These are phyloP conservation scores for Ceratocystis alfenasii DNA, from an alignment of 2,329 filamentous ascomycete species.

Conservation along the genomic window DNA sequence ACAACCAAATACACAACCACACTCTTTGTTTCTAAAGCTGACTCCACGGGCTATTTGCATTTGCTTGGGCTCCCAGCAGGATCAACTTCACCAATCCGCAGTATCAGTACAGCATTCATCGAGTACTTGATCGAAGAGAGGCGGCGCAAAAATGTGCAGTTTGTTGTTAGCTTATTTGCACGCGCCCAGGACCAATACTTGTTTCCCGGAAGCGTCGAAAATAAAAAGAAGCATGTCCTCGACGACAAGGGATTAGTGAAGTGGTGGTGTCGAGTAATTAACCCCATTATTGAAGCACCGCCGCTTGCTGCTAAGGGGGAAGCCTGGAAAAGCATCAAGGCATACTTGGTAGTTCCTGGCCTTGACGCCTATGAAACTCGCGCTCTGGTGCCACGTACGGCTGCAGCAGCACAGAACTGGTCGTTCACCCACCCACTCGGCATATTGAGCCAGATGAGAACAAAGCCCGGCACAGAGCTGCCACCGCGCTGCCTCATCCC, in stretches of 20 bases:
- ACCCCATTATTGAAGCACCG: conserved; percentile 53
- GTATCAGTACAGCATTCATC: conserved; percentile 64
- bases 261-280: conserved; percentile 89
- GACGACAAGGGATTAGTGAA: conserved; percentile 81
- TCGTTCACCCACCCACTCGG: conserved; percentile 62
- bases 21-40: conserved; percentile 90
- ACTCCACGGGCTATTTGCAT: conserved; percentile 80
- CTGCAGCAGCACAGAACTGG: conserved; percentile 42
- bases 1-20: conserved; percentile 69
- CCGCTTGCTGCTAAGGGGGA: conserved; percentile 26
- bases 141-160: conserved; percentile 50
- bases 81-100: conserved; percentile 60
- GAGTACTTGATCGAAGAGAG: conserved; percentile 58
- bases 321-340: conserved; percentile 45
- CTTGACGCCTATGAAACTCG: conserved; percentile 69
- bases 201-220: conserved; percentile 82
- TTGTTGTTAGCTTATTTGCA: conserved; percentile 82
- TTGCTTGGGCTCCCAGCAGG: conserved; percentile 50
- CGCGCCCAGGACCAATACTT: conserved; percentile 87
- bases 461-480: conserved; percentile 43
- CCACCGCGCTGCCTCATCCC: conserved; percentile 78
- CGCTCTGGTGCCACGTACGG: conserved; percentile 57
- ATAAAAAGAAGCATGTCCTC: conserved; percentile 75
- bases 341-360: conserved; percentile 77
- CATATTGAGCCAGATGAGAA: conserved; percentile 48